Percentiles rank a stretch among this genome's conserved stretches.
phyloP scores from a whole-genome alignment of 805 yeast species.

The Sungouiozyma ichnusensis region DNA sequence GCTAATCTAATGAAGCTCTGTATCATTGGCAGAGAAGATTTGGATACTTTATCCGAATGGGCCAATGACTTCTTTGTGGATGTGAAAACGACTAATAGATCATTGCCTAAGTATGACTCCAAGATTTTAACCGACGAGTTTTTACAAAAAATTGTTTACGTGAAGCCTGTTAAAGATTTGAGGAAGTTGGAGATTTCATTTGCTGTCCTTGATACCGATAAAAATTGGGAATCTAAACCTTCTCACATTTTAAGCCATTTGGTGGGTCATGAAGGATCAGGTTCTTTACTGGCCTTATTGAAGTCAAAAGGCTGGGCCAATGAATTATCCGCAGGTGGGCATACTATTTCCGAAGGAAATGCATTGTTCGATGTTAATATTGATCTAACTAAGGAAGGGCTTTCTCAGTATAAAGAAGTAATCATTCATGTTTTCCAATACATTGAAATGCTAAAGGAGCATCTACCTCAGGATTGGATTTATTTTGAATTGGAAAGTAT shows the following conservation, averaged over 20 bases:
- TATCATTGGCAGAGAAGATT: constrained; percentile 68
- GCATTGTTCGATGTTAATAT: constrained; percentile 59
- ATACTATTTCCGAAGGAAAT: constrained; percentile 54
- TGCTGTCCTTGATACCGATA: constrained; percentile 66
- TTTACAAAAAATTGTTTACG: constrained; percentile 44
- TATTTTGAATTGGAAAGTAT: constrained; percentile 66
- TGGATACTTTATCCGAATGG: constrained; percentile 66
- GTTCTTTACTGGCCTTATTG: constrained; percentile 63
- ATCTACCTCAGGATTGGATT: constrained; percentile 68
- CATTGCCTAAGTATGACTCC: constrained; percentile 26
- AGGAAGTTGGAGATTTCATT: constrained; percentile 60
- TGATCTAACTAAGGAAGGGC: constrained; percentile 68
- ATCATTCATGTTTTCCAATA: constrained; percentile 59
- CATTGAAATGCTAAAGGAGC: constrained; percentile 44
- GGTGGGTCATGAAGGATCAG: constrained; percentile 87
- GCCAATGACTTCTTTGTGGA: constrained; percentile 52
- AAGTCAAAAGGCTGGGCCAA: constrained; percentile 73
- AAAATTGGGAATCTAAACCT: constrained; percentile 59
- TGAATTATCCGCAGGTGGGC: constrained; percentile 63
- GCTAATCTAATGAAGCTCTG: constrained; percentile 84
- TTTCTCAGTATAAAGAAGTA: constrained; percentile 51
- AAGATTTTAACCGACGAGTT: constrained; percentile 42
- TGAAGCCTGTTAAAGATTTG: constrained; percentile 75
- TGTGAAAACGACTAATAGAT: constrained; percentile 31
- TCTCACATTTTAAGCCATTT: constrained; percentile 65